Evolutionary conservation across 495 filamentous ascomycete species (phyloP).

Genomic region (Hypoxylon perforatum): DNA sequence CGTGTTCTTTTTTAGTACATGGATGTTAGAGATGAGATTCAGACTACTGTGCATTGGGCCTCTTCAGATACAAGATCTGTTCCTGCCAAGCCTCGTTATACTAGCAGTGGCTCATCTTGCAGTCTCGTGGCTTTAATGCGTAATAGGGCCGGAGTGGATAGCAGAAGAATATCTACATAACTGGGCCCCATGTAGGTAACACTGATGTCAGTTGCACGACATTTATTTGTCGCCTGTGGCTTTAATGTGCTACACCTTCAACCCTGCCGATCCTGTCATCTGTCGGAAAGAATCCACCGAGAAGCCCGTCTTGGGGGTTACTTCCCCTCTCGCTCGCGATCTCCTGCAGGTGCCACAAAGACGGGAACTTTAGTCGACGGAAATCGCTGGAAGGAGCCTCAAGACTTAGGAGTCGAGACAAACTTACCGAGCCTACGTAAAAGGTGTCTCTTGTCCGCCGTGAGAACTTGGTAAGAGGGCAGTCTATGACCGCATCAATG

Average conservation of each 20-base stretch:
- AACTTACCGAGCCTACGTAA: background rate
- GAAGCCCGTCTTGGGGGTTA: background rate
- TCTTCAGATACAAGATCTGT: too few relatives aligned
- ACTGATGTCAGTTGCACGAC: conserved; percentile 24
- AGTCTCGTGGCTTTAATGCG: background rate
- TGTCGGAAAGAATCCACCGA: background rate
- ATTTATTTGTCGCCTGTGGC: background rate
- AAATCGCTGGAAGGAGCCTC: background rate
- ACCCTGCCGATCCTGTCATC: background rate
- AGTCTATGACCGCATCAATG: conserved; percentile 45
- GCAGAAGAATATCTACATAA: too few relatives aligned
- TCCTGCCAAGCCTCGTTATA: background rate
- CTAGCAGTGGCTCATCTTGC: too few relatives aligned
- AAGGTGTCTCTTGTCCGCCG: background rate
- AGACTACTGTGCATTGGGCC: too few relatives aligned
- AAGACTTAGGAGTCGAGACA: background rate
- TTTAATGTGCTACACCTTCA: too few relatives aligned
- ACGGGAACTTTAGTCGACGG: conserved; percentile 3
- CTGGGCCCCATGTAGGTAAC: background rate
- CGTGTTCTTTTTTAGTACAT: too few relatives aligned
- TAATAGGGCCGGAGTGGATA: background rate
- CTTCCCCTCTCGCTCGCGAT: conserved; percentile 1
- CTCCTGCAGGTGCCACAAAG: conserved; percentile 12
- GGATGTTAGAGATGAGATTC: too few relatives aligned
- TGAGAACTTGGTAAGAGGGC: conserved; percentile 27